Evolutionary conservation across 2,329 filamentous ascomycete species (phyloP), one percentile per base, ranked within the genome.

Genomic region (Venturia oleaginea): DNA sequence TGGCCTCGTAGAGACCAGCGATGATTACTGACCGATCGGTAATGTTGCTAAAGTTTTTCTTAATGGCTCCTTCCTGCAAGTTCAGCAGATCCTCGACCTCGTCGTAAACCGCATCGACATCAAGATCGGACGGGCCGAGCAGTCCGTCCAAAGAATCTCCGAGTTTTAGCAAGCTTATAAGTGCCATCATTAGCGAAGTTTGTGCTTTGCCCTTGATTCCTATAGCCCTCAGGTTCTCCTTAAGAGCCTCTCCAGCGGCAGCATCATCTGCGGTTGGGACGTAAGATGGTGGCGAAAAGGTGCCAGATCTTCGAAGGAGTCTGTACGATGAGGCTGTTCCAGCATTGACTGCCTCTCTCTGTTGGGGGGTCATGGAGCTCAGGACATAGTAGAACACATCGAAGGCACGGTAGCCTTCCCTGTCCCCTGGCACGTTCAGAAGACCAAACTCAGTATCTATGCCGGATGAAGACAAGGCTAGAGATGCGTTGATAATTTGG

Each of bases 371-470:
- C 0, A 94, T 96, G 0, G 90, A 89, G n/a, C 90, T 92, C 0
- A 92, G 95, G 51, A 97, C 82, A 0, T 99, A 85, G 71, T 97
- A 97, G 73, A 99, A 97, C 61, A 96, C 94, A 72, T 99, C 93
- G 70, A 99, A 99, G 3, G 93, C 94, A 67, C 94, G 87, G 75
- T 91, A 91, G 15, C 94, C 94, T 7, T 86, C 72, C 27, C 46
- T 51, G 72, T 96, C 86, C 0, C 86, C 76, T 0, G 94, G 90
- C 19, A 99, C 85, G 65, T 89, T 86, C 19, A 97, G 80, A 13
- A 99, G 80, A 51, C 93, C 94, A 67, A 86, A 86, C 24, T 82
- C 78, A 0, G 92, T 94, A 73, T 99, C 90, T 66, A 99, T 89
- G 22, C 94, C 94, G 3, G 91, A 89, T 46, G 91, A 89, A 0